Percentiles rank a stretch among this genome's conserved stretches.
Evolutionary conservation across 768 basidiomycete genomes (phyloP).

Genomic region (Harrya chromipes): DNA sequence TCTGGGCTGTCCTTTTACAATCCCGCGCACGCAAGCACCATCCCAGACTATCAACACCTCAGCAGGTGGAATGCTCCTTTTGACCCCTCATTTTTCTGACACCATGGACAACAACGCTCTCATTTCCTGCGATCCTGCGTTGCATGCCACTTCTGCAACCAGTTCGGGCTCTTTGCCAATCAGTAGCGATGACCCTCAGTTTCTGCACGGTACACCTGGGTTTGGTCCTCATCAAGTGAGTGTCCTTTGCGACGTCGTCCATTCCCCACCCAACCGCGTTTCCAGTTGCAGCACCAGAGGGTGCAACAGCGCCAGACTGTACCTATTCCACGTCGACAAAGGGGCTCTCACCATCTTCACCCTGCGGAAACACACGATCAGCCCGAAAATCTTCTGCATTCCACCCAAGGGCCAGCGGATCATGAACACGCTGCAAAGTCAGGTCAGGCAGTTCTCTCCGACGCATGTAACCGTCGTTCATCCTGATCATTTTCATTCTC

Average conservation of each 20-base stretch:
- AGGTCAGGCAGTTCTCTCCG: constrained; percentile 1
- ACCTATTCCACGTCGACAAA: constrained; percentile 11
- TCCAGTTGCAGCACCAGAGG: neutral
- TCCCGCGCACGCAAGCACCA: constrained; percentile 36
- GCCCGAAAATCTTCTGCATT: neutral
- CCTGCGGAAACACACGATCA: neutral
- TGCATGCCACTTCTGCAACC: neutral
- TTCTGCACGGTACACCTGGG: neutral
- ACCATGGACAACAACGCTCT: neutral
- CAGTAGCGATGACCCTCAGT: neutral
- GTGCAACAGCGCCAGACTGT: constrained; percentile 10
- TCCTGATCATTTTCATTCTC: neutral
- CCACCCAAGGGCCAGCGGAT: neutral
- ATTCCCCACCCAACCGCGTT: neutral
- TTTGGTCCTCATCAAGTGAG: neutral
- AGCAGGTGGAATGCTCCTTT: constrained; percentile 22
- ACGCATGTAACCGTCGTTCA: neutral
- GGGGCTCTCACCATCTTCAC: neutral
- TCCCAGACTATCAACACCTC: constrained; percentile 42
- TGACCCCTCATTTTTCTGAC: constrained; percentile 7
- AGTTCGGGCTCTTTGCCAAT: neutral
- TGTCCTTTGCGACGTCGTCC: neutral
- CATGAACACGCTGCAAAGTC: neutral
- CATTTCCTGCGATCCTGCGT: neutral
- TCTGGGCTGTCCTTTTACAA: constrained; percentile 54